Percentiles rank a stretch among this genome's conserved stretches.
phyloP scores from a whole-genome alignment of 441 rosid genomes.

The Eruca vesicaria region DNA sequence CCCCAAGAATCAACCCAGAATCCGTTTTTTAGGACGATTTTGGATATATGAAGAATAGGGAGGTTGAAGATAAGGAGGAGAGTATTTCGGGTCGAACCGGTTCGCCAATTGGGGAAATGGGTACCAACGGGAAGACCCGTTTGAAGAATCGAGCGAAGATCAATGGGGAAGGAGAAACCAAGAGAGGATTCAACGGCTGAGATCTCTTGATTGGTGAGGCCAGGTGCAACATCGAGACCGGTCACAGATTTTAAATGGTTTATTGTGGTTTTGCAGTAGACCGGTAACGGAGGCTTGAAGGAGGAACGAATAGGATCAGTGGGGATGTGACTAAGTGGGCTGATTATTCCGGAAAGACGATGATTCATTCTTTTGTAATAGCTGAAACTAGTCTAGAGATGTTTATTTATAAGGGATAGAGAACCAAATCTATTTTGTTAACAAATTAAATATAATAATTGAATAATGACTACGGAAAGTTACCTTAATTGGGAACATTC shows the following conservation, averaged over 20 bases:
- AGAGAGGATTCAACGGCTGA: slow-evolving; percentile 51
- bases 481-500: not conserved
- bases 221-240: slow-evolving; percentile 51
- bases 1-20: slow-evolving; percentile 86
- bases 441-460: not conserved
- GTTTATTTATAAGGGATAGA: not conserved
- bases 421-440: slow-evolving; percentile 9
- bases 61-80: slow-evolving; percentile 51
- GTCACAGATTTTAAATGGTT: slow-evolving; percentile 50
- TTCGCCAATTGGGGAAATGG: slow-evolving; percentile 77
- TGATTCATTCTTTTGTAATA: slow-evolving; percentile 21
- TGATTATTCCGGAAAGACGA: slow-evolving; percentile 25
- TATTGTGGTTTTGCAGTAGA: slow-evolving; percentile 58
- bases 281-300: slow-evolving; percentile 41
- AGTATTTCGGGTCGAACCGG: slow-evolving; percentile 50
- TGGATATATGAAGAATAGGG: slow-evolving; percentile 49
- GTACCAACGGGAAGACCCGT: slow-evolving; percentile 74
- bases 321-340: slow-evolving; percentile 14
- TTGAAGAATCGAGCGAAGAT: slow-evolving; percentile 78
- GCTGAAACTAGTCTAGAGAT: not conserved
- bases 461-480: slow-evolving; percentile 2
- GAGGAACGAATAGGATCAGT: slow-evolving; percentile 16
- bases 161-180: slow-evolving; percentile 73
- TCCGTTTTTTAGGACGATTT: slow-evolving; percentile 40
- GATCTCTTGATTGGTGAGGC: slow-evolving; percentile 68